phyloP scores from a whole-genome alignment of 2,329 filamentous ascomycete species.

The Trichoderma oligosporum region DNA sequence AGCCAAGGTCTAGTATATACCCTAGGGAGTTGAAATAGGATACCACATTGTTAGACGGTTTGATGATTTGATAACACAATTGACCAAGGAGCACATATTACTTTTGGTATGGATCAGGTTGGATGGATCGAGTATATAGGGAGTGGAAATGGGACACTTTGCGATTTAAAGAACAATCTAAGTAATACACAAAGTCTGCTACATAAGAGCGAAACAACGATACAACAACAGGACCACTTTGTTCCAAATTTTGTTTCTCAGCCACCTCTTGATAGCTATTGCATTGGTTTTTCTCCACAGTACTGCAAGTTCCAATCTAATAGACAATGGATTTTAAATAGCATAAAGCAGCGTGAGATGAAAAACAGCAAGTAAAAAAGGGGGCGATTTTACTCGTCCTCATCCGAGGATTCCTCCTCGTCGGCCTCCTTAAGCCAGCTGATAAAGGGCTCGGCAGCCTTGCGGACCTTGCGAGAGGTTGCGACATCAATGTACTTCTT shows the following conservation, averaged over 20 bases:
- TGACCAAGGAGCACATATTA: background rate
- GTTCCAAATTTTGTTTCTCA: background rate
- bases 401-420: conserved; percentile 62
- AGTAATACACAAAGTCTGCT: conserved; percentile 18
- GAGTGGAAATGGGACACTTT: conserved; percentile 24
- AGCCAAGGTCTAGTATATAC: background rate
- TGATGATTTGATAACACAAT: background rate
- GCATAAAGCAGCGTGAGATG: no score
- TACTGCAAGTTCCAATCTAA: conserved; percentile 1
- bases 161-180: conserved; percentile 23
- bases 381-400: conserved; percentile 17
- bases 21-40: background rate
- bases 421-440: conserved; percentile 89
- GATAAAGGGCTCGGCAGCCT: conserved; percentile 89
- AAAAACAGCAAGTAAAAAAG: background rate
- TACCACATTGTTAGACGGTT: no score
- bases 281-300: background rate
- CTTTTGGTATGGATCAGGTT: no score
- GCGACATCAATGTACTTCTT: conserved; percentile 94
- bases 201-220: conserved; percentile 6
- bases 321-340: background rate
- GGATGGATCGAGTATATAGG: no score
- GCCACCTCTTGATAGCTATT: background rate
- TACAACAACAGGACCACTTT: background rate
- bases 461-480: conserved; percentile 91